phyloP scores from a whole-genome alignment of 805 yeast species.

The Candida chauliodis region DNA sequence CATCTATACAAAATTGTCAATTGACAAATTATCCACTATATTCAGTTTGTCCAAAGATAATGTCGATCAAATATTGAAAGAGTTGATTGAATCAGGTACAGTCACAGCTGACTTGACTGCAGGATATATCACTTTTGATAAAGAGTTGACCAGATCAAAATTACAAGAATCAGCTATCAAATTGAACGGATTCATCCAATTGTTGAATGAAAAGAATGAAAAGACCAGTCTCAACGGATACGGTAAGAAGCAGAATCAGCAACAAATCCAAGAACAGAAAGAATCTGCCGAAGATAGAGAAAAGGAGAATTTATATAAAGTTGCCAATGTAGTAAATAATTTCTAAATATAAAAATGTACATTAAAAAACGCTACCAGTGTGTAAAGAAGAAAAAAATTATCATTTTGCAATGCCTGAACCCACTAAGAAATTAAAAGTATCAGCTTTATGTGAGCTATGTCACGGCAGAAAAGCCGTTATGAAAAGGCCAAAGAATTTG shows the following conservation, averaged over 20 bases:
- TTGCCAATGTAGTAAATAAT: constrained; percentile 32
- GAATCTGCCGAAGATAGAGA: constrained; percentile 10
- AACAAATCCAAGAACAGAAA: constrained; percentile 23
- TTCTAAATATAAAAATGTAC: constrained; percentile 5
- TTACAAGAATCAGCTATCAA: constrained; percentile 85
- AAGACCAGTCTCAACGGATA: constrained; percentile 77
- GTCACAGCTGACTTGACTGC: constrained; percentile 74
- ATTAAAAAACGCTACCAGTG: constrained; percentile 1
- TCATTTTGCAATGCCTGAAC: constrained; percentile 5
- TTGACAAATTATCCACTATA: constrained; percentile 57
- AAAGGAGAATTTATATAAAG: constrained; percentile 34
- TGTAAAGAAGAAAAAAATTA: background rate
- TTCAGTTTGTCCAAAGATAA: constrained; percentile 60
- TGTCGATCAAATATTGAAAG: constrained; percentile 62
- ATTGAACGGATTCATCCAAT: constrained; percentile 75
- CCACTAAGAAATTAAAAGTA: constrained; percentile 27
- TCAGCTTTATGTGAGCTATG: constrained; percentile 76
- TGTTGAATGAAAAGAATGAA: constrained; percentile 80
- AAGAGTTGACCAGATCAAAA: constrained; percentile 75
- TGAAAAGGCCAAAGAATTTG: constrained; percentile 88
- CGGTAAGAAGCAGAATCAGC: constrained; percentile 35
- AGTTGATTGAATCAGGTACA: constrained; percentile 77
- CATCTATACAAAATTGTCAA: constrained; percentile 70
- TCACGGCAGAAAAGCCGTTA: constrained; percentile 73
- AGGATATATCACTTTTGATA: constrained; percentile 57